Evolutionary conservation across 495 filamentous ascomycete genomes (phyloP).

Genomic region (Pyrenopolyporus hunteri): DNA sequence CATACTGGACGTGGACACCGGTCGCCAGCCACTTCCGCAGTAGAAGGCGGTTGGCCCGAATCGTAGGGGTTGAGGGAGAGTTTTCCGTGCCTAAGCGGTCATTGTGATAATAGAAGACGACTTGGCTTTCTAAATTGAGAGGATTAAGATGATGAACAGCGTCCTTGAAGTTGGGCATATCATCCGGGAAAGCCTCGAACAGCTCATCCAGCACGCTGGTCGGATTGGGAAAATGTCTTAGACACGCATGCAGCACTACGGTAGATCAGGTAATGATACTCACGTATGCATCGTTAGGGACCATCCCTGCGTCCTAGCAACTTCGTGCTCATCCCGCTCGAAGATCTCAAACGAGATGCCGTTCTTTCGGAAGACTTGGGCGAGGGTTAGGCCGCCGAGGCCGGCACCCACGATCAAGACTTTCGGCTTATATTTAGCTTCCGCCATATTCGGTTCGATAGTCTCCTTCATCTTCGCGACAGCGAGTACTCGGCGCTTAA

Average conservation of each 20-base stretch:
- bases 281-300: constrained; percentile 43
- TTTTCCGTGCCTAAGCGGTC: constrained; percentile 35
- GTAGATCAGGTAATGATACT: not conserved
- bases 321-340: constrained; percentile 53
- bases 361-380: constrained; percentile 57
- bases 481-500: not conserved
- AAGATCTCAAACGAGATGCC: constrained; percentile 60
- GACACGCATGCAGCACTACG: not conserved
- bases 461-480: constrained; percentile 27
- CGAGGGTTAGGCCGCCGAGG: constrained; percentile 58
- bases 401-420: constrained; percentile 58
- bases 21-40: constrained; percentile 38
- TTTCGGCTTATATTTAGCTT: constrained; percentile 28
- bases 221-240: not conserved
- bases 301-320: constrained; percentile 44
- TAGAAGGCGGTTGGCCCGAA: constrained; percentile 35
- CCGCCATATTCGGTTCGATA: constrained; percentile 23
- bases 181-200: constrained; percentile 43
- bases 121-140: constrained; percentile 36
- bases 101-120: constrained; percentile 38
- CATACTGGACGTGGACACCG: constrained; percentile 38
- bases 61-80: constrained; percentile 23
- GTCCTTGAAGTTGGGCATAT: constrained; percentile 41
- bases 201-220: constrained; percentile 38
- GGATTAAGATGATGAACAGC: constrained; percentile 43